phyloP scores from a whole-genome alignment of 2,329 filamentous ascomycete species.

The Aspergillus melleus region DNA sequence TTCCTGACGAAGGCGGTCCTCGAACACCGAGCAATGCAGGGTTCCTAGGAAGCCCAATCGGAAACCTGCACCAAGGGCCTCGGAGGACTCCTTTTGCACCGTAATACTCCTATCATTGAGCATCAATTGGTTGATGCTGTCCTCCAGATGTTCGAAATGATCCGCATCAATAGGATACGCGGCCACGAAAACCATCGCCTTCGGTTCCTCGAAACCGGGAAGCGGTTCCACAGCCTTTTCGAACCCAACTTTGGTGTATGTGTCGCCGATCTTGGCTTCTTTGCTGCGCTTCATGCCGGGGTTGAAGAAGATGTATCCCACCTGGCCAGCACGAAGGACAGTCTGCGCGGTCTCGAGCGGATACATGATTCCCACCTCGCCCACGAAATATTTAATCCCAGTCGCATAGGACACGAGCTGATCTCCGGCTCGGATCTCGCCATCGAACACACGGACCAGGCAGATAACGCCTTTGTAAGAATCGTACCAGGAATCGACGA shows the following conservation, averaged over 20 bases:
- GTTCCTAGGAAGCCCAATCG: conserved; percentile 94
- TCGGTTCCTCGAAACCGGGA: conserved; percentile 93
- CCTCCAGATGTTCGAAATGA: conserved; percentile 82
- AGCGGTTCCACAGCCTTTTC: conserved; percentile 76
- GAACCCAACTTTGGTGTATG: conserved; percentile 78
- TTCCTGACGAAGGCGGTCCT: conserved; percentile 90
- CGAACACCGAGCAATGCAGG: conserved; percentile 97
- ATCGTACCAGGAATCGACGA: conserved; percentile 98
- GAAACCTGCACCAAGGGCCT: conserved; percentile 92
- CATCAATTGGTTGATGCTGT: conserved; percentile 90
- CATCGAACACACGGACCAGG: conserved; percentile 88
- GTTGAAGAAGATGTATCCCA: conserved; percentile 96
- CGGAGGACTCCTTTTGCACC: conserved; percentile 88
- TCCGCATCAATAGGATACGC: conserved; percentile 91
- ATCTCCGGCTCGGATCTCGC: conserved; percentile 78
- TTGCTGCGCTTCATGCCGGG: conserved; percentile 97
- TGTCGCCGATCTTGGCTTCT: conserved; percentile 95
- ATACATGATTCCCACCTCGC: conserved; percentile 96
- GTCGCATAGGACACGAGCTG: conserved; percentile 86
- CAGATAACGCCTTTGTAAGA: conserved; percentile 92
- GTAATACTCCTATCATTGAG: conserved; percentile 96
- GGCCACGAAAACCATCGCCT: conserved; percentile 98
- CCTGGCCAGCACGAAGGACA: conserved; percentile 81
- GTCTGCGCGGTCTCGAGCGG: conserved; percentile 81
- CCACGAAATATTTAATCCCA: conserved; percentile 84